These are phyloP conservation scores for Aquilaria sinensis DNA, from an alignment of 345 rosid genomes.

Conservation along the genomic window DNA sequence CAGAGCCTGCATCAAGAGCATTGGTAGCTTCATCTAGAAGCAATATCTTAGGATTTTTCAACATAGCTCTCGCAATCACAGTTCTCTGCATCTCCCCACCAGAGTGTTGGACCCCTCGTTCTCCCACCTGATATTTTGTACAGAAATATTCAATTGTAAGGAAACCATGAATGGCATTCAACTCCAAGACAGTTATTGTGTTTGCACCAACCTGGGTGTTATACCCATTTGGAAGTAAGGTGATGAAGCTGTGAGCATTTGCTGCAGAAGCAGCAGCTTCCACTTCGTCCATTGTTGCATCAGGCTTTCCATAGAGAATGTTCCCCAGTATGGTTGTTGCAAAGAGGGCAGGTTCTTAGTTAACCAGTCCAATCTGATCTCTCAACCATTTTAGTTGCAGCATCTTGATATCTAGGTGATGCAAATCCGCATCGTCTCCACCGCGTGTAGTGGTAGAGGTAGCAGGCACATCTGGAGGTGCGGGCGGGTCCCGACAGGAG, in stretches of 20 bases:
- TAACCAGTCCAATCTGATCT: constrained; percentile 90
- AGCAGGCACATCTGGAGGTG: no score
- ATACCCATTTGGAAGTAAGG: constrained; percentile 93
- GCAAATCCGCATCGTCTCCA: constrained; percentile 23
- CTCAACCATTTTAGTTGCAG: constrained; percentile 85
- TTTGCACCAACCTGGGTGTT: constrained; percentile 66
- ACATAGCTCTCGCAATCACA: constrained; percentile 97
- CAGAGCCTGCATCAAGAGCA: constrained; percentile 97
- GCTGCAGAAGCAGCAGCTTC: constrained; percentile 95
- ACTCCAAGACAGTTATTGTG: constrained; percentile 16
- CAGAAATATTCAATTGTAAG: background rate
- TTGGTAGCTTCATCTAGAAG: constrained; percentile 99
- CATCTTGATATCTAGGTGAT: constrained; percentile 79
- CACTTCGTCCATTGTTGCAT: constrained; percentile 82
- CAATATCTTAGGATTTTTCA: constrained; percentile 90
- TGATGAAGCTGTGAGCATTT: constrained; percentile 89
- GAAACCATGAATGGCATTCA: constrained; percentile 9
- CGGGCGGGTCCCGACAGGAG: no score
- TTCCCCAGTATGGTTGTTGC: constrained; percentile 94
- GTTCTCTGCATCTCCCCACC: constrained; percentile 99
- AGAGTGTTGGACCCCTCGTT: constrained; percentile 92
- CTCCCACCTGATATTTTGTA: constrained; percentile 65
- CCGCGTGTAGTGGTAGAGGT: no score
- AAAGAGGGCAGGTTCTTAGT: constrained; percentile 97
- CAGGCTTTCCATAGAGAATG: constrained; percentile 86